Base-by-base conservation (phyloP, 2,329 filamentous ascomycete genomes). In the Aureobasidium pullulans region DNA sequence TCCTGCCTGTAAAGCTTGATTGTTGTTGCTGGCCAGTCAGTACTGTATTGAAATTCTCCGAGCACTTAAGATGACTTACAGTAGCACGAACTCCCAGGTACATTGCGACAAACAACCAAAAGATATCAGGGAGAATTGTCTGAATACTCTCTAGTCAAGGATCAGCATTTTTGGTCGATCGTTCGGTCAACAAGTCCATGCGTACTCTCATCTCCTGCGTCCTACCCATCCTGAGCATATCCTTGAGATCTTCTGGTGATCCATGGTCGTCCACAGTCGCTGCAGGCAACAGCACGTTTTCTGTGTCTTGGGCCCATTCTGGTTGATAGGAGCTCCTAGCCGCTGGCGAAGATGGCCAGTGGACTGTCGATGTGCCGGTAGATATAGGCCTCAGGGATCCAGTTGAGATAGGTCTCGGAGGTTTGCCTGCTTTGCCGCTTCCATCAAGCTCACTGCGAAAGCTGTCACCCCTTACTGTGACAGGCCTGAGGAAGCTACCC, bases 1-100 rank as follows among this genome's bases (percentile, higher is more conserved):
- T 28, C 67, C 67, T 36, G 61, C 63, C 28, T 62, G 56, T 39
- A 68, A 47, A 1, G 62, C 65, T 58, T 66, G 65, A 6, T 60
- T 65, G 34, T 67, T 68, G 6, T 63, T 73, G 64, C 53, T 57
- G 15, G 9, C 28, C 13, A 2, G 15, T 57, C 13, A 57, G 53
- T 6, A 48, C 8, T 15, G 15, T 23, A 23, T 23, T 23, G 19
- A 11, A 15, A 3, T 15, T 44, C 28, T 48, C 8, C 44, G 32
- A 11, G 23, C 13, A 13, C 11, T 48, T 16, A 5, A 15, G 19
- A 37, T 10, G 5, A 28, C 53, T 10, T 39, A 57, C 53, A 71
- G 71, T 4, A 79, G 64, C 3, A 75, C 68, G n/a, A 75, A 74
- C 63, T 83, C 79, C 79, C 79, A 82, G 0, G 79, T 80, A 42